Evolutionary conservation across 768 basidiomycete genomes (phyloP).

Genomic region (Ramaria sp.): DNA sequence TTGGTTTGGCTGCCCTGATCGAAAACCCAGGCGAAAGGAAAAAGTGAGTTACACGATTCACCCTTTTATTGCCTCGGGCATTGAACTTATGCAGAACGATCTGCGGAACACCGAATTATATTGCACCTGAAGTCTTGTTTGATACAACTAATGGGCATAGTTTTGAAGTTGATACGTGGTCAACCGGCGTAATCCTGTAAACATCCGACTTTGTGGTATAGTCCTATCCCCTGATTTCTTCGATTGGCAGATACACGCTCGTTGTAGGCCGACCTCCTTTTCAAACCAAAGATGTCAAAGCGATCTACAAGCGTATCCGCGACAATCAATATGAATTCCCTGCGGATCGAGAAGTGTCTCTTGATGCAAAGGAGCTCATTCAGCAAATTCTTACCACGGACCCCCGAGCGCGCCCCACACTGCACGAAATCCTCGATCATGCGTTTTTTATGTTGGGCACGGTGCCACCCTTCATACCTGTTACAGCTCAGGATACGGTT

Average conservation of each 20-base stretch:
- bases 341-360: conserved; percentile 56
- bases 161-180: conserved; percentile 98
- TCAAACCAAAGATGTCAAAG: conserved; percentile 96
- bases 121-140: conserved; percentile 94
- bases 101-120: conserved; percentile 97
- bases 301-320: conserved; percentile 90
- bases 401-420: conserved; percentile 70
- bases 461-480: conserved; percentile 73
- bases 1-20: conserved; percentile 92
- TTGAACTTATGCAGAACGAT: conserved; percentile 48
- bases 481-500: conserved; percentile 59
- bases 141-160: conserved; percentile 94
- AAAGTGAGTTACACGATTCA: conserved; percentile 39
- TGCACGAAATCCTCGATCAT: conserved; percentile 79
- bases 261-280: conserved; percentile 94
- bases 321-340: conserved; percentile 94
- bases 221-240: background rate
- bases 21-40: conserved; percentile 95
- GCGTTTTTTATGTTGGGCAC: conserved; percentile 74
- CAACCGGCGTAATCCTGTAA: conserved; percentile 83
- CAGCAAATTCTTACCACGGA: conserved; percentile 77
- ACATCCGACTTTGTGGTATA: conserved; percentile 8
- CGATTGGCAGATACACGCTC: conserved; percentile 54
- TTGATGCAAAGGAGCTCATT: conserved; percentile 68
- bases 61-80: background rate